Conservation (phyloP, 192 early-diverging fungal species). For the Rhizoclosmatium globosum region DNA sequence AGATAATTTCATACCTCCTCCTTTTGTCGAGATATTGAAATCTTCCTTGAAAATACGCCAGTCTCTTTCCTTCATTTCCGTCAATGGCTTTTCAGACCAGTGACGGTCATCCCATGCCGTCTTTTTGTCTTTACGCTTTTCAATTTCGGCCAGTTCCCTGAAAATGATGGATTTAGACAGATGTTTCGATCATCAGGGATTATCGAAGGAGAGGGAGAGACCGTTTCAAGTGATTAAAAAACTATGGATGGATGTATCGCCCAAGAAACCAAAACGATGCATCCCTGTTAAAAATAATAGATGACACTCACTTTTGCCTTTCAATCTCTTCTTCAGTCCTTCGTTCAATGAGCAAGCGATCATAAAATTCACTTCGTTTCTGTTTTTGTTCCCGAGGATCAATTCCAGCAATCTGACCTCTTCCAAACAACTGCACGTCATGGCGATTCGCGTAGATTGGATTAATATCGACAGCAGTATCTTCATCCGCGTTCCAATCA, state of each 20-base stretch:
- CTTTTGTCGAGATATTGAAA: slow-evolving; percentile 94
- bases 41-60: slow-evolving; percentile 99
- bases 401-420: slow-evolving; percentile 88
- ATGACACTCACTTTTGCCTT: slow-evolving; percentile 50
- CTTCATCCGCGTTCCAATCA: slow-evolving; percentile 96
- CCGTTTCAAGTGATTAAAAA: too few species aligned
- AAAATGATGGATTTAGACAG: neutral
- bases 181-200: too few species aligned
- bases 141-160: slow-evolving; percentile 71
- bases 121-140: slow-evolving; percentile 71
- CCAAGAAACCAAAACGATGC: too few species aligned
- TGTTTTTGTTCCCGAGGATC: slow-evolving; percentile 80
- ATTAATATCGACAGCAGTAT: slow-evolving; percentile 93
- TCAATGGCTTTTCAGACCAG: slow-evolving; percentile 91
- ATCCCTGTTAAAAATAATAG: too few species aligned
- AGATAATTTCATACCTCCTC: slow-evolving; percentile 62
- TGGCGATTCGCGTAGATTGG: slow-evolving; percentile 84
- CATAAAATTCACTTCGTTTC: slow-evolving; percentile 73
- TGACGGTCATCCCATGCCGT: slow-evolving; percentile 89
- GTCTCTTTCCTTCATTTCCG: slow-evolving; percentile 94
- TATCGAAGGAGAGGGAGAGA: too few species aligned
- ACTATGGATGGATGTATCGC: too few species aligned
- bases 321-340: slow-evolving; percentile 65
- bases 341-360: slow-evolving; percentile 57
- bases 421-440: slow-evolving; percentile 79